Evolutionary conservation across 176 grass and related monocot genomes (phyloP).

Genomic region (Areca catechu): DNA sequence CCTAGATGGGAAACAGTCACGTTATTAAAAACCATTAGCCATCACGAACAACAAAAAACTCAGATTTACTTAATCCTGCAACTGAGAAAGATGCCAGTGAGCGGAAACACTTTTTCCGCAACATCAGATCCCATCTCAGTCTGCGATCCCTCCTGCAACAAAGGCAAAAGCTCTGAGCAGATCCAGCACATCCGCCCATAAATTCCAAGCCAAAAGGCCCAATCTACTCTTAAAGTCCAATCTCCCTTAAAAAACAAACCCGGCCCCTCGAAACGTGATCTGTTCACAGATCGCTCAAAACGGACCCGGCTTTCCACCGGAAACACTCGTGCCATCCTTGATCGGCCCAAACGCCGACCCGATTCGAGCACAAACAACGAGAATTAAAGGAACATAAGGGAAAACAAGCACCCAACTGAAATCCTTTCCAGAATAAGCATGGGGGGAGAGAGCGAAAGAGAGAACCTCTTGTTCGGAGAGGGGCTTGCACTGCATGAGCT

Average conservation of each 20-base stretch:
- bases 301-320: background rate
- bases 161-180: no score
- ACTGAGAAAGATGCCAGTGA: no score
- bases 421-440: background rate
- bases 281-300: slow-evolving; percentile 3
- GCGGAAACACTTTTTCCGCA: no score
- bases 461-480: slow-evolving; percentile 77
- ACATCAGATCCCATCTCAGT: no score
- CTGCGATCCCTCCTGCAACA: no score
- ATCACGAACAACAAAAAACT: no score
- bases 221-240: background rate
- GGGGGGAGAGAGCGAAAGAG: background rate
- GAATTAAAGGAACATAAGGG: slow-evolving; percentile 18
- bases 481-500: slow-evolving; percentile 98
- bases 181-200: no score
- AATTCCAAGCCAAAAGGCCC: background rate
- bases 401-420: background rate
- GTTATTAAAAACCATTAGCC: no score
- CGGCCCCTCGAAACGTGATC: background rate
- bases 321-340: slow-evolving; percentile 15
- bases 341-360: background rate
- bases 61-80: no score
- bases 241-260: background rate
- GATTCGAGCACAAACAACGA: slow-evolving; percentile 2
- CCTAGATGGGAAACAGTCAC: no score